Evolutionary conservation across 176 grass and related monocot species (phyloP).

Genomic region (Areca catechu): DNA sequence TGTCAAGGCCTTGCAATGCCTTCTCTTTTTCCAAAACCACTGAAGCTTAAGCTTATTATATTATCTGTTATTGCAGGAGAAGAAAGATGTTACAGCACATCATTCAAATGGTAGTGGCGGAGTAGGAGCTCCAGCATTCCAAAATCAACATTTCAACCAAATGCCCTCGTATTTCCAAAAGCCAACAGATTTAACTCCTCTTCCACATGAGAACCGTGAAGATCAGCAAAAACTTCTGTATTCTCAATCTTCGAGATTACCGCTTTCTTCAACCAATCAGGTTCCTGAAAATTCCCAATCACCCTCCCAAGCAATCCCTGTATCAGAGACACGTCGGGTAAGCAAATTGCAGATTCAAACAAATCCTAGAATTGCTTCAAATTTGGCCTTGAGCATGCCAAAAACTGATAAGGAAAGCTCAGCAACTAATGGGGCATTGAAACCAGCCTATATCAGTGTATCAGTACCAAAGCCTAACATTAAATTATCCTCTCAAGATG

Average conservation of each 20-base stretch:
- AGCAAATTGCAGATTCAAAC: conserved; percentile 70
- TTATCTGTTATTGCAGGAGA: conserved; percentile 8
- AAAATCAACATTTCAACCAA: conserved; percentile 31
- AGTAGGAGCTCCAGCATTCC: conserved; percentile 26
- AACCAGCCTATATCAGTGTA: conserved; percentile 78
- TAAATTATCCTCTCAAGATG: conserved; percentile 31
- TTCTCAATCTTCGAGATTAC: conserved; percentile 47
- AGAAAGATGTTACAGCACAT: conserved; percentile 5
- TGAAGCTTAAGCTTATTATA: no score
- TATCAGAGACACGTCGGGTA: conserved; percentile 33
- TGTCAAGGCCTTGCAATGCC: no score
- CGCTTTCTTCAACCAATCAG: conserved; percentile 44
- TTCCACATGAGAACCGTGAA: conserved; percentile 35
- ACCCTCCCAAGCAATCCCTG: conserved; percentile 32
- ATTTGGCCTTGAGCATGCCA: conserved; percentile 45
- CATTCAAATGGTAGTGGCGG: conserved; percentile 7
- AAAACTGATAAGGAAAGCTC: conserved; percentile 61
- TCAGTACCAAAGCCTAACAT: conserved; percentile 40
- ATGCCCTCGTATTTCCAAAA: conserved; percentile 36
- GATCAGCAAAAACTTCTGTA: conserved; percentile 47
- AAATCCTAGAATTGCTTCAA: conserved; percentile 79
- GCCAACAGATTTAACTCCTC: conserved; percentile 20
- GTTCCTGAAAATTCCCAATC: conserved; percentile 40
- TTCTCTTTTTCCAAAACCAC: no score
- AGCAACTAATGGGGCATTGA: conserved; percentile 32